A percentile compares a stretch with the other conserved stretches of the same genome.
Evolutionary conservation across 768 basidiomycete species (phyloP).

Genomic region (Mycena vitilis): DNA sequence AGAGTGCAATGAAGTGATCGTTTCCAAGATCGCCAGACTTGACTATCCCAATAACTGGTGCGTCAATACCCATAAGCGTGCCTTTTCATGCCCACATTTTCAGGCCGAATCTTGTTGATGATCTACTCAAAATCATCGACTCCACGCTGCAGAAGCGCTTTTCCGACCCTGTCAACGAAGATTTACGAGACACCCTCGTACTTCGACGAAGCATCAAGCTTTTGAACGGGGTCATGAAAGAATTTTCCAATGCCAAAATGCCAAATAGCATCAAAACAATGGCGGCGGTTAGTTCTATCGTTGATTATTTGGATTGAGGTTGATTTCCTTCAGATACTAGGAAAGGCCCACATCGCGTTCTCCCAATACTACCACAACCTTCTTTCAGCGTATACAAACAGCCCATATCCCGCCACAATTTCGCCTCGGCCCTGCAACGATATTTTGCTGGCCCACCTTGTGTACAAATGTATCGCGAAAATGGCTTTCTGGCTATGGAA

Average conservation of each 20-base stretch:
- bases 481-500: slow-evolving; percentile 81
- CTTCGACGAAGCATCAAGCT: slow-evolving; percentile 73
- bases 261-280: slow-evolving; percentile 73
- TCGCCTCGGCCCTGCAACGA: slow-evolving; percentile 52
- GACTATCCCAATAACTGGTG: slow-evolving; percentile 85
- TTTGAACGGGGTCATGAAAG: slow-evolving; percentile 75
- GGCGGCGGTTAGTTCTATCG: slow-evolving; percentile 59
- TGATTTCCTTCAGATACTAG: slow-evolving; percentile 58
- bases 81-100: slow-evolving; percentile 3
- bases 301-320: slow-evolving; percentile 19
- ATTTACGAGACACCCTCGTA: slow-evolving; percentile 58
- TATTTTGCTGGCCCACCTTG: slow-evolving; percentile 68
- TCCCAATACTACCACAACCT: slow-evolving; percentile 71
- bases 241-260: slow-evolving; percentile 78
- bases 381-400: slow-evolving; percentile 48
- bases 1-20: slow-evolving; percentile 78
- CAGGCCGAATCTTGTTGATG: slow-evolving; percentile 71
- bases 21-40: slow-evolving; percentile 80
- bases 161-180: slow-evolving; percentile 47
- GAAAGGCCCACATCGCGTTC: slow-evolving; percentile 65
- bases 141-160: slow-evolving; percentile 63
- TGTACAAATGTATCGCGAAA: slow-evolving; percentile 81
- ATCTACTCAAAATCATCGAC: slow-evolving; percentile 68
- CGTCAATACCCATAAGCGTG: slow-evolving; percentile 28
- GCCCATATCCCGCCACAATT: slow-evolving; percentile 54